These are phyloP conservation scores for Dendryphion nanum DNA, from an alignment of 2,329 filamentous ascomycete species.

Conservation along the genomic window DNA sequence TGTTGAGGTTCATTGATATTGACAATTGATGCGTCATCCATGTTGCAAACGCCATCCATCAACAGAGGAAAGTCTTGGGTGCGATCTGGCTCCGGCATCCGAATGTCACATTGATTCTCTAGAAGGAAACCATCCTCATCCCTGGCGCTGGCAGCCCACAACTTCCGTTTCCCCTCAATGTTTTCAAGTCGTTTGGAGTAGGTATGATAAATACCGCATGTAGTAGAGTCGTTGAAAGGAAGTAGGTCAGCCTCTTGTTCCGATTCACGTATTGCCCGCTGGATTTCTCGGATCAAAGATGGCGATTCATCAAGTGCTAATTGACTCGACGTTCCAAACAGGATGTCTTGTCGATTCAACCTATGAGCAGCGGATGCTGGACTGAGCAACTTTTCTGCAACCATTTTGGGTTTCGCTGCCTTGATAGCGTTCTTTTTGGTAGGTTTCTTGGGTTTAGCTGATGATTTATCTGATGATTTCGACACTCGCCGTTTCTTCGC, in stretches of 20 bases:
- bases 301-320: constrained; percentile 39
- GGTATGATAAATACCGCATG: constrained; percentile 10
- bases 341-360: constrained; percentile 32
- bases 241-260: constrained; percentile 20
- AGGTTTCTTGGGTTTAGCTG: not conserved
- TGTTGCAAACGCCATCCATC: constrained; percentile 20
- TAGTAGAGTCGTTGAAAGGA: not conserved
- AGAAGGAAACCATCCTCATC: constrained; percentile 31
- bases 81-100: constrained; percentile 30
- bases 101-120: constrained; percentile 22
- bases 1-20: not conserved
- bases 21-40: constrained; percentile 4
- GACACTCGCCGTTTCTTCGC: constrained; percentile 20
- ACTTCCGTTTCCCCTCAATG: constrained; percentile 17
- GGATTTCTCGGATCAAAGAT: constrained; percentile 33
- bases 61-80: constrained; percentile 30
- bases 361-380: constrained; percentile 28
- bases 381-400: constrained; percentile 37
- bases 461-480: constrained; percentile 9
- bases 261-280: constrained; percentile 34
- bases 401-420: constrained; percentile 23
- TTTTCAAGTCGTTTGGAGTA: constrained; percentile 11
- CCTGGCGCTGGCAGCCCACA: constrained; percentile 36
- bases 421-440: constrained; percentile 6
- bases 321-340: constrained; percentile 44